phyloP scores from a whole-genome alignment of 164 flowering plant species.

The Euptelea pleiosperma region DNA sequence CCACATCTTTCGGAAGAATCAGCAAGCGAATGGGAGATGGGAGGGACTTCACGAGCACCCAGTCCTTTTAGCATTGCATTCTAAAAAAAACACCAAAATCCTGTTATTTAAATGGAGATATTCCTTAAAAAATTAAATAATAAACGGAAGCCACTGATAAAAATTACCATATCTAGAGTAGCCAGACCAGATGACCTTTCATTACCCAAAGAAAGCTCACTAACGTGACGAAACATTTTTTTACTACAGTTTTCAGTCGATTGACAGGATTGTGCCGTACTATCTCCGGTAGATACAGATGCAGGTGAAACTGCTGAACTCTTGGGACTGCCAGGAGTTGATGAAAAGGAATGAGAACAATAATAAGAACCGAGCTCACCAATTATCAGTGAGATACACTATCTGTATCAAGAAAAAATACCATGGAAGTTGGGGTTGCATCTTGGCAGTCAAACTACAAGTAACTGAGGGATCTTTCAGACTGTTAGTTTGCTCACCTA shows the following conservation, averaged over 20 bases:
- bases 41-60: slow-evolving; percentile 46
- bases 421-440: too few species aligned
- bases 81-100: slow-evolving; percentile 26
- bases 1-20: slow-evolving; percentile 34
- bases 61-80: slow-evolving; percentile 78
- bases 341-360: too few species aligned
- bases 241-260: slow-evolving; percentile 43
- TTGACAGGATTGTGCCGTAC: slow-evolving; percentile 24
- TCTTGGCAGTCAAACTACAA: slow-evolving; percentile 30
- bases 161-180: slow-evolving; percentile 65
- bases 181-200: slow-evolving; percentile 32
- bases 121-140: not conserved
- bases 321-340: too few species aligned
- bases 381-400: too few species aligned
- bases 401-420: too few species aligned
- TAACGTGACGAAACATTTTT: slow-evolving; percentile 60
- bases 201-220: slow-evolving; percentile 58
- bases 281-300: too few species aligned
- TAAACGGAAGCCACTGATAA: not conserved
- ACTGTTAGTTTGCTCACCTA: slow-evolving; percentile 23
- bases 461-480: slow-evolving; percentile 29
- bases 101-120: not conserved
- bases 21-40: slow-evolving; percentile 23
- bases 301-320: too few species aligned
- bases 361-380: too few species aligned